Conservation (phyloP, 78 protist species). For the Dictyostelium firmibasis region DNA sequence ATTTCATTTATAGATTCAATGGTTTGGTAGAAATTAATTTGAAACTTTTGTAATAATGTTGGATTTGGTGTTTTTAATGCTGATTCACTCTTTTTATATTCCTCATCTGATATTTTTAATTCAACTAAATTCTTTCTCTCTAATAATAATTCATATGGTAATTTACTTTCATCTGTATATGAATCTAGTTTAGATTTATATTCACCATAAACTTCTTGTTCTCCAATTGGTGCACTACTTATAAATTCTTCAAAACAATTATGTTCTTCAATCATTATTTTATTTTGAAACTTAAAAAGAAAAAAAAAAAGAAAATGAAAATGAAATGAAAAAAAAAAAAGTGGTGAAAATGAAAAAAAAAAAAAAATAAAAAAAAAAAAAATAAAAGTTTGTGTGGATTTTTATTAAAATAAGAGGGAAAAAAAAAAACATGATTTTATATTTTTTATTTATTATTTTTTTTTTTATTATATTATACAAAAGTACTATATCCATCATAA, state of each 20-base stretch:
- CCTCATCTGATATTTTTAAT: background rate
- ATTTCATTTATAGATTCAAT: background rate
- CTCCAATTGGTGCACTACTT: background rate
- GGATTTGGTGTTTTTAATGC: constrained; percentile 28
- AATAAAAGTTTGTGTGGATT: background rate
- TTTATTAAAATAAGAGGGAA: too few species aligned
- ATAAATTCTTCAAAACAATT: constrained; percentile 30
- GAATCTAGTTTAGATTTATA: constrained; percentile 27
- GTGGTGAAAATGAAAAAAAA: background rate
- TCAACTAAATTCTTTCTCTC: constrained; percentile 40
- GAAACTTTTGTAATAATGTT: background rate
- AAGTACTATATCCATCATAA: background rate
- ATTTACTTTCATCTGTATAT: background rate
- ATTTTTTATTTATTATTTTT: background rate
- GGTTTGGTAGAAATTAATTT: background rate
- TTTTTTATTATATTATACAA: background rate
- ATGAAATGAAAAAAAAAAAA: background rate
- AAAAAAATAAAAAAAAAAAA: background rate
- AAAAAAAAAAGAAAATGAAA: background rate
- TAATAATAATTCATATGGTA: constrained; percentile 70
- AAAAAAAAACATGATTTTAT: too few species aligned
- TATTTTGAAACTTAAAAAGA: too few species aligned
- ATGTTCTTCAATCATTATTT: constrained; percentile 26
- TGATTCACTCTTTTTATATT: background rate
- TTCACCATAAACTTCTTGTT: constrained; percentile 45